phyloP scores from a whole-genome alignment of 306 rosid genomes.

The Dalbergia cochinchinensis region DNA sequence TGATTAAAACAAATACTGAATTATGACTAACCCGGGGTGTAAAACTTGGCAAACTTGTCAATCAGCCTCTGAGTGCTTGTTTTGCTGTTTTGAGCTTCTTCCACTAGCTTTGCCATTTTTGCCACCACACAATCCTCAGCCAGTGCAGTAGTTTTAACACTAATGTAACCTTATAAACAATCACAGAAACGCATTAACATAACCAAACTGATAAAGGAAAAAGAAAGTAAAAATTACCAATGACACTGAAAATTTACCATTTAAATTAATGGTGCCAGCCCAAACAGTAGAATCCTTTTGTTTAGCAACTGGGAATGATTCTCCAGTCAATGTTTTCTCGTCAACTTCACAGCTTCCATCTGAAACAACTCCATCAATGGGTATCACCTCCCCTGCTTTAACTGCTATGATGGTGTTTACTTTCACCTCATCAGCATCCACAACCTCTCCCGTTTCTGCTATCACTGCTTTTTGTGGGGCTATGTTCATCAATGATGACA shows the following conservation, averaged over 20 bases:
- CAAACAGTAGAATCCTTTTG: conserved; percentile 77
- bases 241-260: conserved; percentile 58
- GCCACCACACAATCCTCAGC: conserved; percentile 96
- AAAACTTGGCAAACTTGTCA: conserved; percentile 83
- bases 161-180: conserved; percentile 70
- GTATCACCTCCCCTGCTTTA: conserved; percentile 90
- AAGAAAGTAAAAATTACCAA: not conserved
- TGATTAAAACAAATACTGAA: conserved; percentile 12
- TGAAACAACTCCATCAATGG: conserved; percentile 86
- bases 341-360: conserved; percentile 90
- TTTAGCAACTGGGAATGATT: conserved; percentile 90
- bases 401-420: conserved; percentile 73
- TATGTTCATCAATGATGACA: conserved; percentile 86
- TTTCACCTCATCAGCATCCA: conserved; percentile 83
- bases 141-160: conserved; percentile 86
- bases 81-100: conserved; percentile 95
- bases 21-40: conserved; percentile 82
- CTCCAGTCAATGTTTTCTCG: conserved; percentile 90
- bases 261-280: conserved; percentile 94
- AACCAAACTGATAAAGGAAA: not conserved
- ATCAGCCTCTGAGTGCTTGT: conserved; percentile 77
- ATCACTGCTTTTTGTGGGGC: conserved; percentile 87
- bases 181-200: conserved; percentile 29
- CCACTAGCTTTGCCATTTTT: conserved; percentile 94
- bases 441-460: conserved; percentile 83